Conservation (phyloP, 352 stramenopile genomes). For the Ophiocytium majus region DNA sequence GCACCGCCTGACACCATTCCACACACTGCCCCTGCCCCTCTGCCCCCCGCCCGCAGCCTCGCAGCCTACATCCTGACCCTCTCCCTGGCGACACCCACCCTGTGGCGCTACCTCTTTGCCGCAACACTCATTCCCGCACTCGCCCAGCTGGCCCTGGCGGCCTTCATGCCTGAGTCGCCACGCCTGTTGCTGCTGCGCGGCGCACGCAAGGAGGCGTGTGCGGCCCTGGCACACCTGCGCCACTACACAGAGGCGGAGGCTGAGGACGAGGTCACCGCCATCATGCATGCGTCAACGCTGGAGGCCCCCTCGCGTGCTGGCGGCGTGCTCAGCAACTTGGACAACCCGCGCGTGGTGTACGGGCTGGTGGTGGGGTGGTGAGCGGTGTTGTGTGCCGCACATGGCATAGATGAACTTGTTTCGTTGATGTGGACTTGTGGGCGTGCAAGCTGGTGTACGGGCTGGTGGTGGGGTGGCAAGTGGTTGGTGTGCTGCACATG, state of each 20-base stretch:
- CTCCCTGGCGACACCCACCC: slow-evolving; percentile 61
- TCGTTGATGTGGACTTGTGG: too few relatives aligned
- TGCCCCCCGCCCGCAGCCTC: slow-evolving; percentile 62
- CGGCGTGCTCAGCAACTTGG: too few relatives aligned
- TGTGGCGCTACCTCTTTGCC: slow-evolving; percentile 67
- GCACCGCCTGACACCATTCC: too few relatives aligned
- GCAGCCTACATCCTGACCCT: slow-evolving; percentile 67
- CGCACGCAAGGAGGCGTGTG: neutral
- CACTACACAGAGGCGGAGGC: neutral
- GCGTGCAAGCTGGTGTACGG: too few relatives aligned
- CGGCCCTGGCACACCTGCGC: neutral
- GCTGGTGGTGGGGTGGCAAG: too few relatives aligned
- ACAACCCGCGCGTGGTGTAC: too few relatives aligned
- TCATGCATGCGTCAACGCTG: neutral
- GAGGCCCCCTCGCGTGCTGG: neutral
- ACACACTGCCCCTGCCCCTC: neutral
- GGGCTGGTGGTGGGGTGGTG: too few relatives aligned
- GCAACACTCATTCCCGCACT: slow-evolving; percentile 62
- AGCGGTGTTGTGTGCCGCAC: too few relatives aligned
- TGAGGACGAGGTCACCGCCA: neutral
- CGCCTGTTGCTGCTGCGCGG: slow-evolving; percentile 30
- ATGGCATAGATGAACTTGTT: too few relatives aligned
- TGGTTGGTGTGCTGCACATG: too few relatives aligned
- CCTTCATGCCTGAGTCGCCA: slow-evolving; percentile 50
- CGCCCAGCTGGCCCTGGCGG: slow-evolving; percentile 47